Evolutionary conservation across 257 asterid genomes (phyloP).

Genomic region (Penstemon barbatus): DNA sequence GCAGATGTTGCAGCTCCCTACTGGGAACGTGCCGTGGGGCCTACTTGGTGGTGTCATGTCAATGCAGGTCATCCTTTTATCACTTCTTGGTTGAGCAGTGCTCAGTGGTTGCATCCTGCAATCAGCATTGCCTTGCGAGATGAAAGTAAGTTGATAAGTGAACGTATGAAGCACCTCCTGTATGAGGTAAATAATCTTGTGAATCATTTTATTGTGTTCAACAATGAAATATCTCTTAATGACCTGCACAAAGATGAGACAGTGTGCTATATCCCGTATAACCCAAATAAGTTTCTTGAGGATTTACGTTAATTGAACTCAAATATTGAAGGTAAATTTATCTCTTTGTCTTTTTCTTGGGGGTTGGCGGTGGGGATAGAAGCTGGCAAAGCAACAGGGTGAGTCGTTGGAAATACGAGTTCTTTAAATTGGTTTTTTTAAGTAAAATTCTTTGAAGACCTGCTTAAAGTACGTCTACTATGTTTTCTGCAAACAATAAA

Average conservation of each 20-base stretch:
- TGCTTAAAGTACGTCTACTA: neutral
- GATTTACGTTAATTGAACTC: too few species aligned
- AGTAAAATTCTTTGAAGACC: neutral
- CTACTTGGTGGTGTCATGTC: conserved; percentile 59
- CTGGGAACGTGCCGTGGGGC: conserved; percentile 47
- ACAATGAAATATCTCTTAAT: neutral
- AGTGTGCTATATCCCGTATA: conserved; percentile 5
- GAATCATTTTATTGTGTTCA: neutral
- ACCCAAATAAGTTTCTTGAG: neutral
- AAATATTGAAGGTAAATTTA: too few species aligned
- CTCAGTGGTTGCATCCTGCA: conserved; percentile 55
- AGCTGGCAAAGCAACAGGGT: neutral
- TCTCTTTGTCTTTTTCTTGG: neutral
- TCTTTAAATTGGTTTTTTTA: neutral
- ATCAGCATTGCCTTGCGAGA: conserved; percentile 47
- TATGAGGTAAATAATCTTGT: conserved; percentile 39
- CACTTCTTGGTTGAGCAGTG: conserved; percentile 40
- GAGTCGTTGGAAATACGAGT: neutral
- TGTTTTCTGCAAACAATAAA: neutral
- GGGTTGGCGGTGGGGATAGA: neutral
- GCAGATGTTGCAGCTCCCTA: conserved; percentile 54
- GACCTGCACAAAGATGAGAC: neutral
- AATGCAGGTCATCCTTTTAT: conserved; percentile 38
- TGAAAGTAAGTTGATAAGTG: conserved; percentile 52
- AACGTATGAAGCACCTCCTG: conserved; percentile 51